Conservation (phyloP, 2,329 filamentous ascomycete species). For the Penicillium sp. region DNA sequence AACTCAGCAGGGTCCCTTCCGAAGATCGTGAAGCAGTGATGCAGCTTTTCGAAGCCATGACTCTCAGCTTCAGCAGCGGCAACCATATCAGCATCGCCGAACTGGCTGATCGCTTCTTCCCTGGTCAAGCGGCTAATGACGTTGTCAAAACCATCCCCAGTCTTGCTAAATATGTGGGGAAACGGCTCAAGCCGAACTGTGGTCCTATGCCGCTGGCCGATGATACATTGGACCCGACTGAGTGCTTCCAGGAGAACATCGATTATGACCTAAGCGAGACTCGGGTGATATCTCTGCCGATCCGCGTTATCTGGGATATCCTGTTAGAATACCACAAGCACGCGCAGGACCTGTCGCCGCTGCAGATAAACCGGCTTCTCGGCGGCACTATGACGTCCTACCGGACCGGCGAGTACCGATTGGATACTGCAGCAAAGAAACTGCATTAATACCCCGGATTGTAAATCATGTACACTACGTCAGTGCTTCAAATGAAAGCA, state of each 20-base stretch:
- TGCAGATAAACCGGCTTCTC: conserved; percentile 28
- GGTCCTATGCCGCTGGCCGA: conserved; percentile 25
- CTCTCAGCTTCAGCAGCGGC: conserved; percentile 27
- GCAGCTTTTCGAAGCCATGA: conserved; percentile 27
- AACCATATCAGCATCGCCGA: conserved; percentile 26
- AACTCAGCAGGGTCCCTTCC: conserved; percentile 17
- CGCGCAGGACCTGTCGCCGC: conserved; percentile 20
- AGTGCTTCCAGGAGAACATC: conserved; percentile 31
- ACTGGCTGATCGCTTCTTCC: conserved; percentile 33
- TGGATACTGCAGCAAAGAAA: neutral
- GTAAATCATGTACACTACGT: neutral
- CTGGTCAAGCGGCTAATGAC: conserved; percentile 29
- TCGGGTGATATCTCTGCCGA: conserved; percentile 31
- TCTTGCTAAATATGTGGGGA: conserved; percentile 30
- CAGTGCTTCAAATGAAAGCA: neutral
- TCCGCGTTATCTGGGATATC: conserved; percentile 36
- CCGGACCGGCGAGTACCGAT: conserved; percentile 13
- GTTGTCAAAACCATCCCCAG: conserved; percentile 35
- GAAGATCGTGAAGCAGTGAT: conserved; percentile 17
- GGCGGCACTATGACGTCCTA: conserved; percentile 33
- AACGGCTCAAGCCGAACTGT: conserved; percentile 26
- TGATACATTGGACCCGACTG: conserved; percentile 21
- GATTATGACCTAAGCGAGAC: conserved; percentile 36
- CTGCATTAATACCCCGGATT: conserved; percentile 1
- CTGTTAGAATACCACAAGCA: conserved; percentile 37